A percentile compares a stretch with the other conserved stretches of the same genome.
These are phyloP conservation scores for Xylaria sp. DNA, from an alignment of 2,329 filamentous ascomycete species.

Conservation along the genomic window DNA sequence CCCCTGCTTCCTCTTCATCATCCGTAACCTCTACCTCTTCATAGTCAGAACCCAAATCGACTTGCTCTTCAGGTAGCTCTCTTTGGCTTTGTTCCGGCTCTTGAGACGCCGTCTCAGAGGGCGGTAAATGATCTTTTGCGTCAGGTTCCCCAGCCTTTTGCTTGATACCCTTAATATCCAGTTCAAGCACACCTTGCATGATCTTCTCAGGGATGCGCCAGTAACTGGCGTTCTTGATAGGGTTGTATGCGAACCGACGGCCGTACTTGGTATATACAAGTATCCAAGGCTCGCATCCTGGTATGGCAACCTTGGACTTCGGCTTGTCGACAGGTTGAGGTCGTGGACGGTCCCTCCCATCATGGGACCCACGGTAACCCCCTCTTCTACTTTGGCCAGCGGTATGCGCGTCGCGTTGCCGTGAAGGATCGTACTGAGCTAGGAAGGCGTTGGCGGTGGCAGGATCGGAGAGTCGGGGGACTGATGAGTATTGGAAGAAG, in stretches of 20 bases:
- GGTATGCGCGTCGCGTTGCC: constrained; percentile 45
- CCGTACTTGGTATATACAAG: constrained; percentile 92
- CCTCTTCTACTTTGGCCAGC: constrained; percentile 47
- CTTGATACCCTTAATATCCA: constrained; percentile 75
- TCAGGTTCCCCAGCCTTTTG: constrained; percentile 52
- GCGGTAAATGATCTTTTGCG: not conserved
- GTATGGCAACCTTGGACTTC: constrained; percentile 78
- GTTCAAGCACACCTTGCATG: constrained; percentile 74
- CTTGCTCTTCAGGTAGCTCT: constrained; percentile 50
- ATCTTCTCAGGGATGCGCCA: constrained; percentile 94
- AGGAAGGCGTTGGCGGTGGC: constrained; percentile 66
- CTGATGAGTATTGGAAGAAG: constrained; percentile 50
- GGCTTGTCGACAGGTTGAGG: constrained; percentile 80
- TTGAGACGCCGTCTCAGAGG: constrained; percentile 17
- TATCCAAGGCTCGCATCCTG: constrained; percentile 84
- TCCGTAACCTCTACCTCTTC: constrained; percentile 76
- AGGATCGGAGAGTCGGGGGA: constrained; percentile 58
- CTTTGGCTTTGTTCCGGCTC: constrained; percentile 34
- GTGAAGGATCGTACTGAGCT: constrained; percentile 55
- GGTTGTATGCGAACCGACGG: constrained; percentile 88
- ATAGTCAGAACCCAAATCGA: constrained; percentile 72
- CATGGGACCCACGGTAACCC: constrained; percentile 54
- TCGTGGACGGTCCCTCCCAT: constrained; percentile 63
- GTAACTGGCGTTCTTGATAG: constrained; percentile 83
- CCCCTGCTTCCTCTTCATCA: constrained; percentile 29